Evolutionary conservation across 2,329 filamentous ascomycete genomes (phyloP), one percentile per base, ranked within the genome.

Genomic region (Raffaelea deltoideospora): DNA sequence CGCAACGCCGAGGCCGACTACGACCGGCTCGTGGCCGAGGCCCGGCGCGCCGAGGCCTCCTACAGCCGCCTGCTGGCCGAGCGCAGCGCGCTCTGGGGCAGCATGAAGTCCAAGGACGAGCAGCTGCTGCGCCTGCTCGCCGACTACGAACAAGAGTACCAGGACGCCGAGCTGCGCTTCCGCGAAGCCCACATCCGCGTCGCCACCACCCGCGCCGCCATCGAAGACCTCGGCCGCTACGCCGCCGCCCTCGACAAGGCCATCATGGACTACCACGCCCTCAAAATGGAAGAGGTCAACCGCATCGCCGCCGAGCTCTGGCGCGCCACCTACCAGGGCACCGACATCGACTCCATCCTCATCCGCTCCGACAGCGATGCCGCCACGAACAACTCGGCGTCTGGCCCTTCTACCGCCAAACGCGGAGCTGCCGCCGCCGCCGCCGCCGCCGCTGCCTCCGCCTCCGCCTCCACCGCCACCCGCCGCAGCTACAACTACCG

Each of bases 271-370:
- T 98, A 88, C 53, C 90, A 98, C 61, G 72, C 79, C 22, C 64
- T 94, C 53, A 98, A 98, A 65, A 98, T 98, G 90, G 83, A 90
- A 48, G 87, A 98, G 55, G 88, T 98, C 55, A 98, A 98, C 58
- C 72, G 76, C 39, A 95, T 95, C 55, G 79, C 92, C 35, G 84
- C 82, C 45, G 90, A 98, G 55, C 70, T 98, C n/a, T 98, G 90
- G 90, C 83, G 84, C 58, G 81, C 78, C 51, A 95, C 90, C 2
- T 98, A 98, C 59, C 84, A 92, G 53, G 90, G 90, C 45, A 96
- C 88, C 1, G 90, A 98, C 52, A 87, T 98, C 38, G 90, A 98
- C 61, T 90, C 83, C 1, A 94, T 98, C 52, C 71, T 92, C 51
- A 96, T 98, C 59, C 80, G 82, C 29, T 94, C 87, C 15, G 88